A percentile compares a stretch with the other conserved stretches of the same genome.
Evolutionary conservation across 116 monocot species (phyloP).

Genomic region (Papilionanthe hybrid): DNA sequence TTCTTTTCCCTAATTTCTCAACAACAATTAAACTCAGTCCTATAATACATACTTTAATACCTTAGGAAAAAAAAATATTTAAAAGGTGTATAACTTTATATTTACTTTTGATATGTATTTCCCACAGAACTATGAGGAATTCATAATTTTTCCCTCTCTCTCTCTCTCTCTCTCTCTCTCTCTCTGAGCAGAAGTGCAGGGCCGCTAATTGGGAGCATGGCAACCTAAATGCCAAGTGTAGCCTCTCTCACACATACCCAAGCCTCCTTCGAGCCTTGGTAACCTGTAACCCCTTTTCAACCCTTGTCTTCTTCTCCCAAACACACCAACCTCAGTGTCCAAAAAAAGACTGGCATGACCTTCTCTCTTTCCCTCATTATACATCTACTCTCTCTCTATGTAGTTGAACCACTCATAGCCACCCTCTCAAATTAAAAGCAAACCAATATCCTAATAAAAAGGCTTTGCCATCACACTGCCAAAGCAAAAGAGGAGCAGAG

Average conservation of each 20-base stretch:
- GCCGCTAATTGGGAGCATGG: conserved; percentile 2
- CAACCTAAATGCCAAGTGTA: neutral
- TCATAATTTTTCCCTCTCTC: too few relatives aligned
- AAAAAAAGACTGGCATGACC: neutral
- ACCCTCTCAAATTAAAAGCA: neutral
- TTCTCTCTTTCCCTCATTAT: conserved; percentile 1
- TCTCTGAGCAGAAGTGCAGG: neutral
- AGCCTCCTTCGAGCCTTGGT: neutral
- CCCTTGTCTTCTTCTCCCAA: neutral
- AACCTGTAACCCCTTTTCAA: neutral
- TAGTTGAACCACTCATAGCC: conserved; percentile 10
- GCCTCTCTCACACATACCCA: conserved; percentile 5
- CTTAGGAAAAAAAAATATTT: too few relatives aligned
- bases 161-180: neutral
- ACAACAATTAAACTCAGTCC: too few relatives aligned
- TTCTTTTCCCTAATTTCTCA: too few relatives aligned
- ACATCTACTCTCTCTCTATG: conserved; percentile 7
- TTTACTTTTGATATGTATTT: too few relatives aligned
- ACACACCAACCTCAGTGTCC: neutral
- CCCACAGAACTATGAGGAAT: too few relatives aligned
- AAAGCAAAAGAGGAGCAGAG: neutral
- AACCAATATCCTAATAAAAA: neutral
- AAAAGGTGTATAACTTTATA: too few relatives aligned
- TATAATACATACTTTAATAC: too few relatives aligned
- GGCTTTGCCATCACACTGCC: neutral